A percentile compares a stretch with the other conserved stretches of the same genome.
Evolutionary conservation across 1,284 basidiomycete species (phyloP).

Genomic region (Bjerkandera adusta): DNA sequence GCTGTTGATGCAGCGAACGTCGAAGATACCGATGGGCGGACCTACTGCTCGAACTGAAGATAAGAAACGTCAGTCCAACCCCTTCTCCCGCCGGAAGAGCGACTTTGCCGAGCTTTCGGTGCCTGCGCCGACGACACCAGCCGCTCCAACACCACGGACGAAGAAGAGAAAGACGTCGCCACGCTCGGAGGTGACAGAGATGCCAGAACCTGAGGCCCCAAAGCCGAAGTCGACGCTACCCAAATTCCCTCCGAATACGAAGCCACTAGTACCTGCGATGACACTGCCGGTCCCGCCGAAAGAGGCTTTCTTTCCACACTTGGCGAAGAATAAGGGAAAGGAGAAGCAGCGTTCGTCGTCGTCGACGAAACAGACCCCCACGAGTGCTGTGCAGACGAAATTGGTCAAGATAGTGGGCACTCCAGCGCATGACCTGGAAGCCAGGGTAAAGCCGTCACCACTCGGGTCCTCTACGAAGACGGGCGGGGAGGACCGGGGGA

Average conservation of each 20-base stretch:
- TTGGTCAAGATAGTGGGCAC: too few relatives aligned
- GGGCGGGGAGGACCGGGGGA: too few relatives aligned
- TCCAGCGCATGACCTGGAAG: too few relatives aligned
- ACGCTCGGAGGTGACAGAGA: neutral
- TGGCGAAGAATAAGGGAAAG: too few relatives aligned
- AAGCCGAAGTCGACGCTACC: conserved; percentile 9
- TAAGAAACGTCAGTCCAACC: conserved; percentile 4
- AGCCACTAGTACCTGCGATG: conserved; percentile 37
- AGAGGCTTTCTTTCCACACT: too few relatives aligned
- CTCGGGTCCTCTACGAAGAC: too few relatives aligned
- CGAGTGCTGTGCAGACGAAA: too few relatives aligned
- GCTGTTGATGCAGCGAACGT: conserved; percentile 5
- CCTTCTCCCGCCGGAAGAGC: conserved; percentile 5
- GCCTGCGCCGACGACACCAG: neutral
- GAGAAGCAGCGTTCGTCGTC: too few relatives aligned
- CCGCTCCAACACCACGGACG: neutral
- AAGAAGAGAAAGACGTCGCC: neutral
- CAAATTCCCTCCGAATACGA: conserved; percentile 16
- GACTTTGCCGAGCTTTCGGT: conserved; percentile 1
- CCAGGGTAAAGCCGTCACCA: too few relatives aligned
- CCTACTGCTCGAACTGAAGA: too few relatives aligned
- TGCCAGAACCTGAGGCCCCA: neutral
- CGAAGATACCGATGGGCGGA: neutral
- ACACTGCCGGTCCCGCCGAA: conserved; percentile 18
- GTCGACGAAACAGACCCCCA: too few relatives aligned